A percentile compares a stretch with the other conserved stretches of the same genome.
These are phyloP conservation scores for Kurtzmaniella fragi DNA, from an alignment of 805 yeast species.

Conservation along the genomic window DNA sequence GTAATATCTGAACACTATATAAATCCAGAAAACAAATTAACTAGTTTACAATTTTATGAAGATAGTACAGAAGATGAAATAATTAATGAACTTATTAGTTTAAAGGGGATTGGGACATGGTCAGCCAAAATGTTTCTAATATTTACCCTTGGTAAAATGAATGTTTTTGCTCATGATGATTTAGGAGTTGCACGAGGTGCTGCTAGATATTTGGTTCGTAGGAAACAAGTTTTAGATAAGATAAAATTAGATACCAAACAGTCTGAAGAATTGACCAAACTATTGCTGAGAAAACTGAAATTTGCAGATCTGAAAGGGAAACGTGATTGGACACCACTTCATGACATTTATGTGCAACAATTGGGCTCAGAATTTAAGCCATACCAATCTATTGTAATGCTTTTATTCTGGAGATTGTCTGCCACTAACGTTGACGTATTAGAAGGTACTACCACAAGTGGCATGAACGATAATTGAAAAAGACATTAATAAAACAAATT, in stretches of 20 bases:
- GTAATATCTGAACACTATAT: conserved; percentile 51
- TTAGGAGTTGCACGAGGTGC: conserved; percentile 83
- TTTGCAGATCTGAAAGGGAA: conserved; percentile 32
- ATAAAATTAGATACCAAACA: conserved; percentile 31
- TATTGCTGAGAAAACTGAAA: conserved; percentile 32
- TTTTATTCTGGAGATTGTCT: conserved; percentile 69
- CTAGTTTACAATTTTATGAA: conserved; percentile 32
- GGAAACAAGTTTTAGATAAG: conserved; percentile 45
- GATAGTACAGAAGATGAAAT: conserved; percentile 40
- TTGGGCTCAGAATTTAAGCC: conserved; percentile 62
- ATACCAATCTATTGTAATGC: conserved; percentile 61
- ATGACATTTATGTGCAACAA: conserved; percentile 51
- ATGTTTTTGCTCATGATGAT: conserved; percentile 75
- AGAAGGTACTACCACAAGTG: conserved; percentile 10
- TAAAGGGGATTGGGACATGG: conserved; percentile 83
- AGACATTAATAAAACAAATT: neutral
- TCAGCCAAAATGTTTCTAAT: conserved; percentile 82
- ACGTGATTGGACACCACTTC: conserved; percentile 62
- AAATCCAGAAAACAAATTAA: conserved; percentile 27
- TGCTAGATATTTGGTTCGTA: conserved; percentile 51
- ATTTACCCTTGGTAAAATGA: conserved; percentile 60
- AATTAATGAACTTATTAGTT: conserved; percentile 40
- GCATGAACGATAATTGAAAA: conserved; percentile 1
- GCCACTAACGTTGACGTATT: conserved; percentile 50
- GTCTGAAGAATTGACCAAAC: conserved; percentile 26